Evolutionary conservation across 2,329 filamentous ascomycete genomes (phyloP).

Genomic region (Claviceps arundinis): DNA sequence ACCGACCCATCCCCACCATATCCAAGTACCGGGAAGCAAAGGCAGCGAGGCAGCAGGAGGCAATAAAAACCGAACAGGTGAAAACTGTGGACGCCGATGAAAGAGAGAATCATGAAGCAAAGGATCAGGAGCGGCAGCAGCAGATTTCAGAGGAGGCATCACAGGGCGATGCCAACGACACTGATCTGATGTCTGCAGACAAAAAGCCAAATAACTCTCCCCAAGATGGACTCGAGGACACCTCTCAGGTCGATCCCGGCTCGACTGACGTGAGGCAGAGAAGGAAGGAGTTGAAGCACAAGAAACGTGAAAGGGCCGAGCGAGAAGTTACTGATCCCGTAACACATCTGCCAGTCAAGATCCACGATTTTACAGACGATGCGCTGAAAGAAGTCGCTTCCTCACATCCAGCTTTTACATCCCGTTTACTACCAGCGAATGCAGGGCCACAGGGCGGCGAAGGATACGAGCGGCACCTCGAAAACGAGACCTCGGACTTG

Average conservation of each 20-base stretch:
- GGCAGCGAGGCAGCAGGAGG: constrained; percentile 28
- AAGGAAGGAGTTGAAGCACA: constrained; percentile 34
- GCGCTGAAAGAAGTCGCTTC: constrained; percentile 32
- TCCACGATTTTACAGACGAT: constrained; percentile 54
- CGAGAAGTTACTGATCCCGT: constrained; percentile 58
- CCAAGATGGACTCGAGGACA: constrained; percentile 17
- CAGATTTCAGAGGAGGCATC: neutral
- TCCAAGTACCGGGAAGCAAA: constrained; percentile 34
- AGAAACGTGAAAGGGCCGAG: constrained; percentile 30
- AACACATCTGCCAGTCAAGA: constrained; percentile 54
- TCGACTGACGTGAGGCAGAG: constrained; percentile 30
- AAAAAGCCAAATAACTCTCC: constrained; percentile 6
- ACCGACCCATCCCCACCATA: constrained; percentile 34
- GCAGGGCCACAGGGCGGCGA: constrained; percentile 24
- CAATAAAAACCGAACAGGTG: constrained; percentile 19
- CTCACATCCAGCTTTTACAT: constrained; percentile 21
- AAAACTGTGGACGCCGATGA: constrained; percentile 2
- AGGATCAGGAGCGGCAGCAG: neutral
- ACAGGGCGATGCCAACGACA: constrained; percentile 1
- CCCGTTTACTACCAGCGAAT: constrained; percentile 19
- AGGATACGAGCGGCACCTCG: constrained; percentile 27
- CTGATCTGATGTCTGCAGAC: constrained; percentile 5
- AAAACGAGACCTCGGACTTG: constrained; percentile 20
- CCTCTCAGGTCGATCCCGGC: constrained; percentile 22
- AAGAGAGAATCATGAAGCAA: neutral